Evolutionary conservation across 352 stramenopile species (phyloP), one percentile per base, ranked within the genome.

Genomic region (Phytophthora litchii): DNA sequence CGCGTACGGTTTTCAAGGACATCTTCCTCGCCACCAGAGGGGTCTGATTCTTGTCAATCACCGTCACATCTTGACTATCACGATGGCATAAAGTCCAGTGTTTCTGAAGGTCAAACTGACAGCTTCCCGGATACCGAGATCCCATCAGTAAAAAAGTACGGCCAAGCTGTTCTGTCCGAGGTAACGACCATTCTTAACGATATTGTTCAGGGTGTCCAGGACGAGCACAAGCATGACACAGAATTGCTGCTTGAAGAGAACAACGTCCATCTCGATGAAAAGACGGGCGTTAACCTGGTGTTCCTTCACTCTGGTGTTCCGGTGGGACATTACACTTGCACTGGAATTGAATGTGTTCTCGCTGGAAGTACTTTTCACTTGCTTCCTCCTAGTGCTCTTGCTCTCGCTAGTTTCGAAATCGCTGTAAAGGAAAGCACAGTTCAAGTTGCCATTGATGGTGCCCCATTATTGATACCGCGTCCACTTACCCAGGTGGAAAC

Each of bases 191-290:
- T 42, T 38, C 14, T 38, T 51, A 14, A 37, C 32, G 25, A 42
- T 11, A 44, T 40, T 17, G 16, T 38, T 27, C 16, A 57, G 5
- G 40, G 48, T 29, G 20, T 37, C 19, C 16, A 42, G 3, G 40
- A 36, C 10, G 29, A 49, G 14, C 13, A 35, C 14, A 23, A 55
- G 21, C 13, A 55, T 3, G 20, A 43, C n/a, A 43, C 35, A 8
- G 56, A 52, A 34, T 25, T 91, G 4, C 48, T 80, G 4, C 31
- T 89, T 4, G 76, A 83, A 37, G 74, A 89, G 35, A 76, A 40
- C 11, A 77, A 87, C 34, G 76, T 90, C 34, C 80, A 83, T 44
- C 40, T 90, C 14, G 72, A 87, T 42, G 78, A 89, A 27, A 79
- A 82, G 20, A 78, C 72, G 17, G 77, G 66, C 6, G 69, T 81